These are phyloP conservation scores for Pyrus bretschneideri DNA, from an alignment of 306 rosid genomes.

Conservation along the genomic window DNA sequence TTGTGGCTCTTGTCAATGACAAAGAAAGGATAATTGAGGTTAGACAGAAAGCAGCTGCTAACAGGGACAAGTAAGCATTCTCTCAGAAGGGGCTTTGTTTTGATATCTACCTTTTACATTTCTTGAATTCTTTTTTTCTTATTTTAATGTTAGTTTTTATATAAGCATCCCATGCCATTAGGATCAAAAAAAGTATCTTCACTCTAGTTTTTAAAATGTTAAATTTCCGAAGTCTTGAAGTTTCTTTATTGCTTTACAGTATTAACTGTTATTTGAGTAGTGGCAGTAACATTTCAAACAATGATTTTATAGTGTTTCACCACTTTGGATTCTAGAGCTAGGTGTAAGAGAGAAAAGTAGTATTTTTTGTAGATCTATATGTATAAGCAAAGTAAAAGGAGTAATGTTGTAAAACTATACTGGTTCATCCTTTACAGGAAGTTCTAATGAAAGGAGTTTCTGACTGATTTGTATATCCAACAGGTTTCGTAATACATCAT, in stretches of 20 bases:
- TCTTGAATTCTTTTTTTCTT: too few relatives aligned
- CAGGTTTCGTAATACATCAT: slow-evolving; percentile 66
- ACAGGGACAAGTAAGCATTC: slow-evolving; percentile 69
- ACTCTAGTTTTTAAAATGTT: not conserved
- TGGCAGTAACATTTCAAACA: not conserved
- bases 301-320: not conserved
- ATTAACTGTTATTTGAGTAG: not conserved
- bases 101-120: not conserved
- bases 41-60: slow-evolving; percentile 83
- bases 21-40: slow-evolving; percentile 77
- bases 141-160: not conserved
- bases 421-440: not conserved
- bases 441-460: not conserved
- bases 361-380: not conserved
- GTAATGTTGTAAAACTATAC: not conserved
- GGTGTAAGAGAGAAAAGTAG: not conserved
- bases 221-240: not conserved
- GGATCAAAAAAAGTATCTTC: not conserved
- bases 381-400: not conserved
- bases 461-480: slow-evolving; percentile 11
- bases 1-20: slow-evolving; percentile 77
- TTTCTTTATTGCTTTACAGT: not conserved
- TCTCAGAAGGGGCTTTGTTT: not conserved
- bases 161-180: not conserved
- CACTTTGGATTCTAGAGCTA: not conserved